Base-by-base conservation (phyloP, 1,284 basidiomycete genomes). In the Porodaedalea pini region DNA sequence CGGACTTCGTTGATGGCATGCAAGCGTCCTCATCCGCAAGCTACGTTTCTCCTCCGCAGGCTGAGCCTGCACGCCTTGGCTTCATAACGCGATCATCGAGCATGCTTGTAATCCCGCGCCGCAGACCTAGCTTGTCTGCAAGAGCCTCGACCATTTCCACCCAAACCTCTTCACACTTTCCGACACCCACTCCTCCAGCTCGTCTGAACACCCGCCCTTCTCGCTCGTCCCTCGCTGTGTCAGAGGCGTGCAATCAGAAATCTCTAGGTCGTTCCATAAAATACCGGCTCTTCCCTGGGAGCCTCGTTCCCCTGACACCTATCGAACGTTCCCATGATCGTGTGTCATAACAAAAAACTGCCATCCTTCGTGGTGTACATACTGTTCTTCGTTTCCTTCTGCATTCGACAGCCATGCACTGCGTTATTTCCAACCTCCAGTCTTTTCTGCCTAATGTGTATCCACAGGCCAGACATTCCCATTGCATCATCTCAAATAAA, bases 241-340 rank as follows among this genome's bases (percentile, higher is more conserved):
- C 48, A 17, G 47, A 41, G n/a, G n/a, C 15, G 47, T 21, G 39
- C 11, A 23, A 25, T 36, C 44, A 39, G 34, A 39, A 34, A 25
- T 53, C 56, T 19, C 25, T 49, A 25, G 36, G 34, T 3, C 31
- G 44, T 5, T 49, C 45, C 13, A 53, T 52, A 34, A 58, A 58
- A 48, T 53, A 53, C 34, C 56, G 56, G 2, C 51, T 58, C 13
- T 58, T 58, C 50, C 56, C 56, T 27, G 50, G 50, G 10, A 53
- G 43, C 11, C 51, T 58, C 23, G 56, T 58, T 10, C 56, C 56
- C 27, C 40, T 58, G 21, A 47, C 56, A 23, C 56, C 50, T 8
- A 47, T 58, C 29, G 34, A 52, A 3, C 4, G 23, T 27, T 45
- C 0, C 10, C 34, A 23, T 17, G 45, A 55, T n/a, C 43, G 45